Base-by-base conservation (phyloP, 1,284 basidiomycete genomes). In the Ustilago esculenta region DNA sequence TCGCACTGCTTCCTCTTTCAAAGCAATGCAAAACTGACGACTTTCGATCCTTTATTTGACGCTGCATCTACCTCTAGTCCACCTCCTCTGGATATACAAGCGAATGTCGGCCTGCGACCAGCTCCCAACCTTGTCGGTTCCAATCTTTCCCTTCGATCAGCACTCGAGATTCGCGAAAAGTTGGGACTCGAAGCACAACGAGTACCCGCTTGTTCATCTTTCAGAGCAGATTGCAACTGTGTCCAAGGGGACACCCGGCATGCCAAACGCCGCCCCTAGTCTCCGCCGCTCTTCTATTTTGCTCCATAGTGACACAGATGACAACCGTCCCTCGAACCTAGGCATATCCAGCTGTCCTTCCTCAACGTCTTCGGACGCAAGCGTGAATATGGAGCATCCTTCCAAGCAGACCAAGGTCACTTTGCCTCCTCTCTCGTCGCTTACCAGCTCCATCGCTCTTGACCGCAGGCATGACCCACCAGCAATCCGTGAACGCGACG, bases 371-470 rank as follows among this genome's bases (percentile, higher is more conserved):
- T 20, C 10, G 14, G 29, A 42, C 25, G 27, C 17, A 3, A 30
- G 9, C 20, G 45, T 33, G 29, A 35, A 29, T 15, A 65, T 65
- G 61, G 54, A 58, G 1, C 39, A 35, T 17, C 55, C 33, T 20
- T 14, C 42, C 24, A 47, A 40, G 18, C 45, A 41, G 5, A 30
- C 21, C 10, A 69, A 37, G 49, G 54, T 69, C 12, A 69, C 54
- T 2, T 25, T 69, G 18, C 65, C 65, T 3, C 65, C 65, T 18
- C 54, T 69, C 14, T 64, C 65, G 7, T 44, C 59, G 21, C 58
- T 69, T 21, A 69, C 65, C 11, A 35, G 50, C 14, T 61, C 65
- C 29, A 49, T 63, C 40, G 50, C 43, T 21, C 39, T 36, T 9
- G 65, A 47, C 18, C 43, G 42, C n/a, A 37, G 42, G 23, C 39